Evolutionary conservation across 192 early-diverging fungal genomes (phyloP).

Genomic region (Rhizoclosmatium globosum): DNA sequence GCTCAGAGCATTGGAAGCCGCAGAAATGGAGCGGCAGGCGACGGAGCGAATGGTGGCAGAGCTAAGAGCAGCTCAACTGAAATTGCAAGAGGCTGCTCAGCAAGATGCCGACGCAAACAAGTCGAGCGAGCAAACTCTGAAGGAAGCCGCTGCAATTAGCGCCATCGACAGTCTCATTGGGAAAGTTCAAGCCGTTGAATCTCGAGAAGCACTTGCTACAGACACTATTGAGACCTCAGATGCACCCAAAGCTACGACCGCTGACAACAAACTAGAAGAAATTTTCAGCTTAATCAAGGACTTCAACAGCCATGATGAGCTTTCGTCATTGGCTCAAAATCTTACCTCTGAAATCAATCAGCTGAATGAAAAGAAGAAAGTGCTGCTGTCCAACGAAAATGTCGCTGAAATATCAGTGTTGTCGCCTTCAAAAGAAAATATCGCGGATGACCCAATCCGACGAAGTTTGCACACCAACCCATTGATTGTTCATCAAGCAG

Average conservation of each 20-base stretch:
- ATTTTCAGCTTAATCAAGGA: constrained; percentile 36
- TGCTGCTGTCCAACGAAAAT: constrained; percentile 29
- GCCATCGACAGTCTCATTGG: constrained; percentile 10
- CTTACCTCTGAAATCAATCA: constrained; percentile 24
- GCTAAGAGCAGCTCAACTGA: constrained; percentile 13
- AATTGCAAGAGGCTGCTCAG: constrained; percentile 1
- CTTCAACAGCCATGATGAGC: constrained; percentile 36
- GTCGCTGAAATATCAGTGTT: not conserved
- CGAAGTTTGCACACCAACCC: not conserved
- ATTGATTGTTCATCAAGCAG: not conserved
- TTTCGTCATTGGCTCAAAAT: constrained; percentile 24
- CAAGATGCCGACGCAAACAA: not conserved
- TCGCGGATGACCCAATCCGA: constrained; percentile 1
- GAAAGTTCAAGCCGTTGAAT: constrained; percentile 10
- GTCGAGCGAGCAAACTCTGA: not conserved
- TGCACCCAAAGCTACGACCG: not conserved
- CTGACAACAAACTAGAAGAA: constrained; percentile 33
- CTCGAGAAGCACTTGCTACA: not conserved
- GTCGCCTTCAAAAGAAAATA: not conserved
- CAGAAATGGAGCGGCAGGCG: constrained; percentile 25
- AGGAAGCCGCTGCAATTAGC: not conserved
- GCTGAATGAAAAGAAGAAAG: constrained; percentile 33
- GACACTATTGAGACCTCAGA: not conserved
- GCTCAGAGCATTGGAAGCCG: constrained; percentile 26
- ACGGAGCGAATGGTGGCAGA: constrained; percentile 14